Evolutionary conservation across 352 stramenopile species (phyloP), one percentile per base, ranked within the genome.

Genomic region (Pythium rhizo-oryzae): DNA sequence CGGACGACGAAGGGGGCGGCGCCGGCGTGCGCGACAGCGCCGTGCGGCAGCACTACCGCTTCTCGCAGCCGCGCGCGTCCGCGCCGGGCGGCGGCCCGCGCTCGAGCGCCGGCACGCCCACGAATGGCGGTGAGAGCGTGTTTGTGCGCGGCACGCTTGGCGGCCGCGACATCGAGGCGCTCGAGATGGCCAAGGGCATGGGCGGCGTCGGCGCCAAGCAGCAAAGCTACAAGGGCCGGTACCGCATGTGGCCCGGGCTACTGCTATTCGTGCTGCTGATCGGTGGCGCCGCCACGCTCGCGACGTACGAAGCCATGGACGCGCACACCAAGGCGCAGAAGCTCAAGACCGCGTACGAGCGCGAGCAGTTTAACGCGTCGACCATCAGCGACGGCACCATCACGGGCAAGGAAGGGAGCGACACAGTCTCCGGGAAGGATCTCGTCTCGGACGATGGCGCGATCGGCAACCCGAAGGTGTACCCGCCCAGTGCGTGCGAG

Each of bases 381-480:
- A 68, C 39, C 30, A 77, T 77, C 54, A 28, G 25, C 4, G 69
- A 61, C 12, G 65, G 65, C 43, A 51, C 21, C 35, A 49, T 47
- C 53, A 46, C 30, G 0, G 62, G 39, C 15, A 49, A 54, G 5
- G 65, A 59, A 24, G 50, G 63, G 1, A 46, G 41, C 13, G 25
- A 53, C 30, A 39, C 69, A 1, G 54, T 47, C 15, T 47, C 41
- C 18, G 41, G 52, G 13, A 56, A 62, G 4, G 64, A 84, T 51
- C 66, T 90, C 23, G 60, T 91, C n/a, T 84, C 76, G 21, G 84
- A 91, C 66, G 85, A 94, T 43, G 85, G 82, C 23, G 75, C 55
- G 12, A 75, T 92, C 24, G 85, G 82, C 3, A 94, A 94, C 69
- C 85, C 85, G 5, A 91, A 94, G 51, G 70, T 70, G 51, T 94